phyloP scores from a whole-genome alignment of 352 stramenopile genomes.

The Phytophthora boehmeriae region DNA sequence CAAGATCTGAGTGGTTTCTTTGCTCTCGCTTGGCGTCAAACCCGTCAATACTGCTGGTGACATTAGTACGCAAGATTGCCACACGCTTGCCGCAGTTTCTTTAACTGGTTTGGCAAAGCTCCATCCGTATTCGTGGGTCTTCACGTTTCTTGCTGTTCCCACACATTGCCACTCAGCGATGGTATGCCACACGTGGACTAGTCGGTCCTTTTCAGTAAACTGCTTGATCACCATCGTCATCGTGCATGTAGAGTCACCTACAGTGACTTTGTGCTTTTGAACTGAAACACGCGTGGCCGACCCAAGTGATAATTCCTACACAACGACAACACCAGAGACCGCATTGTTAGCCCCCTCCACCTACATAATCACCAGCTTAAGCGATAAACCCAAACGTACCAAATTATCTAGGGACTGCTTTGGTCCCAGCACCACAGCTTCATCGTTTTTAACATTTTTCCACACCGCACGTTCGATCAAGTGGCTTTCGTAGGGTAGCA shows the following conservation, averaged over 20 bases:
- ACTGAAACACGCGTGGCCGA: conserved; percentile 5
- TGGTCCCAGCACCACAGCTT: neutral
- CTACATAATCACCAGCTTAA: no score
- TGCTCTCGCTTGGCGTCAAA: neutral
- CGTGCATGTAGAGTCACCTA: conserved; percentile 13
- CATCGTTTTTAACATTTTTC: conserved; percentile 5
- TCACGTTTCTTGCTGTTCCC: conserved; percentile 1
- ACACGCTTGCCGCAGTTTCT: conserved; percentile 5
- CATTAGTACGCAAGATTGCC: conserved; percentile 24
- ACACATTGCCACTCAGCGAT: conserved; percentile 13
- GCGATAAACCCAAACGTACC: neutral
- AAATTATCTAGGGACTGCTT: neutral
- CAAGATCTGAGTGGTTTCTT: neutral
- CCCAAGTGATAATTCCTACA: conserved; percentile 11
- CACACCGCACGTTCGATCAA: conserved; percentile 7
- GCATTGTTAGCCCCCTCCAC: neutral
- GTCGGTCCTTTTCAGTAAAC: conserved; percentile 17
- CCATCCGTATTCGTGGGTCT: conserved; percentile 23
- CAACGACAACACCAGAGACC: neutral
- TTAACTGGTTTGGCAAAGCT: conserved; percentile 7
- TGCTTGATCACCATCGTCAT: conserved; percentile 22
- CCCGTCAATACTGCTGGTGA: neutral
- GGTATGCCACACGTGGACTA: conserved; percentile 25
- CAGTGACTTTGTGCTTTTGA: conserved; percentile 9
- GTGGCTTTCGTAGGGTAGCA: conserved; percentile 9